Evolutionary conservation across 164 flowering plant species (phyloP), one percentile per base, ranked within the genome.

Genomic region (Magnolia kwangsiensis): DNA sequence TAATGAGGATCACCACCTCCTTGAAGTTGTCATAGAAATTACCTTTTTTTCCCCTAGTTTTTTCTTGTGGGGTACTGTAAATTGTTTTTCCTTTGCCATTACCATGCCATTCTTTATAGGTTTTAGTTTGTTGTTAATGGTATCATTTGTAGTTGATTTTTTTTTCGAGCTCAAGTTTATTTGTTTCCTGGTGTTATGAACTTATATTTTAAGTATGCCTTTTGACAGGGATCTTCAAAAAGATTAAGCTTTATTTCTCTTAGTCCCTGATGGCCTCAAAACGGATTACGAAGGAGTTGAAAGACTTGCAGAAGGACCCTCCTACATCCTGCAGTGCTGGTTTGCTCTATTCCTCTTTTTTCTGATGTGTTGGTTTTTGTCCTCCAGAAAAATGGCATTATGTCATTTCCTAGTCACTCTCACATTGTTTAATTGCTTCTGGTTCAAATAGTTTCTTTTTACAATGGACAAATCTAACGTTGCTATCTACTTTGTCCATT

Each of bases 291-390:
- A 86, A 86, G 81, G 88, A 86, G 63, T 81, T 86, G 5, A 86
- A 86, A 85, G 88, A 86, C 74, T 74, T 86, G 79, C 88, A 86
- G 80, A 86, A 84, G 79, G 88, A 86, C 68, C 88, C 88, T 16
- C 88, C 88, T 0, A 82, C 88, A 7, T 83, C 86, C 1, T 85
- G 88, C 82, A 85, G 88, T 63, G 88, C 88, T 10, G 87, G 87
- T 83, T 50, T 11, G 71, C 50, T 21, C 37, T 19, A 3, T 16
- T 18, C 18, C 21, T 18, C n/a, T 73, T 24, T 67, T 67, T 21
- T 21, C 67, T 64, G 67, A 18, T 18, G 7, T 64, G 8, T 18
- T 20, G 16, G 3, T 64, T 64, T 37, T 37, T 37, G 45, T 37
- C 45, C 45, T 37, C 5, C 45, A 37, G 45, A 37, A 55, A 16